Conservation (phyloP, 1,139 yeast species). For the Pichia sp. region DNA sequence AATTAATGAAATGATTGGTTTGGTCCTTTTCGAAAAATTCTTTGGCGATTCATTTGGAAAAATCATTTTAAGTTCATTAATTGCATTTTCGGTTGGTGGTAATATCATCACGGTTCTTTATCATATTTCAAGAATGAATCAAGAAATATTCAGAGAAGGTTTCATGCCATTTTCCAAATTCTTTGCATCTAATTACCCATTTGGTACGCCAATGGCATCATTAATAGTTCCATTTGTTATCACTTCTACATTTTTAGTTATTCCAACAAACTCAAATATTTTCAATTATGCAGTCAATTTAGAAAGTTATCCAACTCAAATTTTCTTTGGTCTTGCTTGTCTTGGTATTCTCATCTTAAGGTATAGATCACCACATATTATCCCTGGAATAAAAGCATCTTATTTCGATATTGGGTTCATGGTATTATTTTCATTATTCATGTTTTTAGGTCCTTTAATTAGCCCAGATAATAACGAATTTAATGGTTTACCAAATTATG, state of each 20-base stretch:
- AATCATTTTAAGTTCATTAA: constrained; percentile 43
- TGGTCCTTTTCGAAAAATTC: constrained; percentile 46
- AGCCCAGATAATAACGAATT: constrained; percentile 31
- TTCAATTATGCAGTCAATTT: constrained; percentile 50
- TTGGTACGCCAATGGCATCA: constrained; percentile 48
- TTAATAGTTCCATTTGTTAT: constrained; percentile 29
- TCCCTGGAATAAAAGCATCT: constrained; percentile 43
- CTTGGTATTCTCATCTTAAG: constrained; percentile 46
- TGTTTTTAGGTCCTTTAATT: constrained; percentile 41
- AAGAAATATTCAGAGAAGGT: constrained; percentile 56
- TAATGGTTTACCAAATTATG: constrained; percentile 34
- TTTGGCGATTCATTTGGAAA: constrained; percentile 48
- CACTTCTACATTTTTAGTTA: constrained; percentile 28
- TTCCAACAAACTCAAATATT: constrained; percentile 32
- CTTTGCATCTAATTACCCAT: constrained; percentile 54
- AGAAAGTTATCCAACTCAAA: constrained; percentile 49
- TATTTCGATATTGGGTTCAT: constrained; percentile 36
- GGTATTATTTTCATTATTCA: constrained; percentile 35
- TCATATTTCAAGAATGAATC: constrained; percentile 51
- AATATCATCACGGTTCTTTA: constrained; percentile 55
- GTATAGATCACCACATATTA: constrained; percentile 36
- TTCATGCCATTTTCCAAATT: constrained; percentile 45
- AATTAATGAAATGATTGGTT: constrained; percentile 50
- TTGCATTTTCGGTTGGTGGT: constrained; percentile 56
- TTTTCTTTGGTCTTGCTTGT: constrained; percentile 44